Base-by-base conservation (phyloP, 257 asterid genomes). In the Solanum rostratum region DNA sequence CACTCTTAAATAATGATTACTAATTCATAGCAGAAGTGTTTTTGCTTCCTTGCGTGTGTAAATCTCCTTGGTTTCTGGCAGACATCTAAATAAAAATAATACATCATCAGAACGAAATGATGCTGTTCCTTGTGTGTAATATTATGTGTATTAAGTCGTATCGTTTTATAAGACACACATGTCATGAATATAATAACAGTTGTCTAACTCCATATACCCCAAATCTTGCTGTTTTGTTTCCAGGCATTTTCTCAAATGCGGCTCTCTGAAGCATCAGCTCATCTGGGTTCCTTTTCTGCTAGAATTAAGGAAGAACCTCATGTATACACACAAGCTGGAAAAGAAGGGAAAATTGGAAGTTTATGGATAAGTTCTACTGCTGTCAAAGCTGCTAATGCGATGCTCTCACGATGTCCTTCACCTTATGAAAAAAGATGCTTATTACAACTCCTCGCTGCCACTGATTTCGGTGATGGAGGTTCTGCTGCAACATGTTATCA, bases 211-310 rank as follows among this genome's bases (percentile, higher is more conserved):
- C 73, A 85, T 85, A 68, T 52, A 76, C 74, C 82, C 57, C 82
- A 76, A 76, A 86, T 68, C 78, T 71, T 71, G 85, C 65, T 70
- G 49, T 81, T 81, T 85, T 65, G 53, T 78, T 84, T 80, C 63
- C 90, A 97, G 99, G 99, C 99, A 83, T 93, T 94, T 92, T 92
- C 98, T 57, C 99, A 97, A 86, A 95, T 97, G 98, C 99, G 98
- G 80, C 97, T 97, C 69, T 88, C 97, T 57, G 98, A 97, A 88
- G 97, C 98, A 81, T 90, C 97, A 30, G 99, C 98, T 85, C 98
- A 97, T 90, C 94, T 97, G 71, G 98, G 97, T 85, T 93, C 97
- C 84, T 97, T 95, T 87, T 86, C 98, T 85, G 85, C 91, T 74
- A 93, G 98, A 90, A 92, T 94, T 90, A 95, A 93, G 91, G 99